phyloP scores from a whole-genome alignment of 2,329 filamentous ascomycete species.

The Cladorrhinum sp. region DNA sequence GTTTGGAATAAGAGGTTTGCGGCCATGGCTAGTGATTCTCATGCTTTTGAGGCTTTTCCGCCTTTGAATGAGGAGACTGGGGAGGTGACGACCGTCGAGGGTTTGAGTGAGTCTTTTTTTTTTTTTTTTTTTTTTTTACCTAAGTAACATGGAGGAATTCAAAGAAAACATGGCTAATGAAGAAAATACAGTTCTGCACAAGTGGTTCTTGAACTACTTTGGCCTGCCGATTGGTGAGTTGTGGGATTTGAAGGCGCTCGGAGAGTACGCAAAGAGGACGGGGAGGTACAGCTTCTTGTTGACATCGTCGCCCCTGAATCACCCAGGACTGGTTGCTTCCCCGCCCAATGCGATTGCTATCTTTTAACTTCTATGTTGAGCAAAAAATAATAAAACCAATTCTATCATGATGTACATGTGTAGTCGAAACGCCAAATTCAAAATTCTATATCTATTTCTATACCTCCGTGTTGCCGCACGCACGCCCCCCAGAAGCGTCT shows the following conservation, averaged over 20 bases:
- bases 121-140: slow-evolving; percentile 1
- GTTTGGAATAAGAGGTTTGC: slow-evolving; percentile 68
- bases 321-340: slow-evolving; percentile 49
- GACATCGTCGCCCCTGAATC: slow-evolving; percentile 57
- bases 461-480: too few relatives aligned
- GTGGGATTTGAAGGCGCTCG: slow-evolving; percentile 53
- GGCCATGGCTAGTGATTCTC: slow-evolving; percentile 61
- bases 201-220: slow-evolving; percentile 48
- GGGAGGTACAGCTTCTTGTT: slow-evolving; percentile 60
- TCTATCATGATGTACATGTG: too few relatives aligned
- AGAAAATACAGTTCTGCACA: slow-evolving; percentile 41
- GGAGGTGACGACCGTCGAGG: slow-evolving; percentile 20
- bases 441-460: too few relatives aligned
- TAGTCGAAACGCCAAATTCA: too few relatives aligned
- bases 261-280: slow-evolving; percentile 50
- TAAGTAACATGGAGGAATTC: neutral
- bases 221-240: slow-evolving; percentile 56
- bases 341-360: slow-evolving; percentile 50
- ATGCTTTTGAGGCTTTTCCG: slow-evolving; percentile 63
- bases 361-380: slow-evolving; percentile 32
- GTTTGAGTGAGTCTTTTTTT: slow-evolving; percentile 37
- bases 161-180: slow-evolving; percentile 1
- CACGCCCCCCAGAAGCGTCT: too few relatives aligned
- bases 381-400: too few relatives aligned
- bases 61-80: slow-evolving; percentile 42